Percentiles rank a stretch among this genome's conserved stretches.
Conservation (phyloP, 257 asterid genomes). For the Jacaranda copaia region DNA sequence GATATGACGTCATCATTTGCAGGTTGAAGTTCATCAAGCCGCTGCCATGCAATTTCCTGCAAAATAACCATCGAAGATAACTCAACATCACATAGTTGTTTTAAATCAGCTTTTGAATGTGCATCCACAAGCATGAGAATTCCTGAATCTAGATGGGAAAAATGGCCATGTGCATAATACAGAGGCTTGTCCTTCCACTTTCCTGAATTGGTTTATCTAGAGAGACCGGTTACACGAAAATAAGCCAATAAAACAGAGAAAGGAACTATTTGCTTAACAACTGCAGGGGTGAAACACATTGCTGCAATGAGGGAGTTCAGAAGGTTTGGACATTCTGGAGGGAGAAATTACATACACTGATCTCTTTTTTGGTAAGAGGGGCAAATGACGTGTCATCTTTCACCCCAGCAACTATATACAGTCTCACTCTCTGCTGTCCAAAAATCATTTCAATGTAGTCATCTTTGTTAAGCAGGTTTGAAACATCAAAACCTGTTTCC, state of each 20-base stretch:
- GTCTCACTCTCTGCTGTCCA: constrained; percentile 89
- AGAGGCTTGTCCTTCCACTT: neutral
- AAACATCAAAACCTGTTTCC: constrained; percentile 90
- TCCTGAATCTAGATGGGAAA: neutral
- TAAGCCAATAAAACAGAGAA: neutral
- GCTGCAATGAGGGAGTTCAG: neutral
- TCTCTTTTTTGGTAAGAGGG: constrained; percentile 89
- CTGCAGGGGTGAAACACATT: neutral
- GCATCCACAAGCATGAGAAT: constrained; percentile 1
- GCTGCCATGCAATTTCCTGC: constrained; percentile 97
- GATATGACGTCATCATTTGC: constrained; percentile 79
- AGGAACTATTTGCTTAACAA: neutral
- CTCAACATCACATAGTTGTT: neutral
- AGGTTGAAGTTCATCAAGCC: constrained; percentile 77
- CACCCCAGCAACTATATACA: constrained; percentile 81
- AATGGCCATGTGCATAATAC: neutral
- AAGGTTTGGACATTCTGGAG: constrained; percentile 3
- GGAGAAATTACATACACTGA: constrained; percentile 66
- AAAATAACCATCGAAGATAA: constrained; percentile 16
- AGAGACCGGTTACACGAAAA: neutral
- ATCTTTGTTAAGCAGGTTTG: constrained; percentile 72
- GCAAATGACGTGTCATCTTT: constrained; percentile 80
- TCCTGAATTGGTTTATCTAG: constrained; percentile 5
- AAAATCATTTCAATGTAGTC: constrained; percentile 77
- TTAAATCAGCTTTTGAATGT: constrained; percentile 4